Evolutionary conservation across 169 alveolate species (phyloP), one percentile per base, ranked within the genome.

Genomic region (Cryptosporidium xiaoi): DNA sequence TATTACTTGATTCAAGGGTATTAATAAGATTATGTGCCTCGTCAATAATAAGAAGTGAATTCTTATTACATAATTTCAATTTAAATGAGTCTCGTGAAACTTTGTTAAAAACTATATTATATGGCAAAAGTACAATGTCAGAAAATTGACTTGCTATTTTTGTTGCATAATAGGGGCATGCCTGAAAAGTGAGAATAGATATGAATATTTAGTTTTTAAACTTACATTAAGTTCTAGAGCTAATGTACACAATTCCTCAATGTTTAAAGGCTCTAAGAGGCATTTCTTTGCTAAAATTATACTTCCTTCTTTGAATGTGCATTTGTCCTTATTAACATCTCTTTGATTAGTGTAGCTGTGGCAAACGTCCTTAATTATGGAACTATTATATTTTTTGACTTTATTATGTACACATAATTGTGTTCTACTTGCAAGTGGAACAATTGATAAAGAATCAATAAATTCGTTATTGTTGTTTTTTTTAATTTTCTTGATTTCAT

Each of bases 21-120:
- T 62, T 58, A 33, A 83, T 66, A 40, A 92, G 77, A 84, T 92
- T 94, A 82, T 94, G 96, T 8, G 96, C 94, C 83, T 94, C 96
- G 64, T 94, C 96, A 83, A 94, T 83, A 31, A 94, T 90, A 18
- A 82, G 83, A 16, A 90, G 51, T 24, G 90, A 71, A 53, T 84
- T 77, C 65, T 65, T 84, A 62, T 84, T 90, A 58, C 71, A 36
- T 33, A 93, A 91, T 64, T 66, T 53, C 34, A 91, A 51, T 64
- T 84, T 83, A 62, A 90, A 51, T 34, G 90, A 90, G 20, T 68
- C 82, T 82, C 92, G 51, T 1, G 92, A 65, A 18, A 83, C 71
- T 64, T 91, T 92, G 51, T 93, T 93, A 71, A 93, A 91, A 31
- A 93, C 90, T 66, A 91, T 91, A 64, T 90, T 92, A 83, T 93